These are phyloP conservation scores for Parasarocladium wereldwijsianum DNA, from an alignment of 2,329 filamentous ascomycete species.

Conservation along the genomic window DNA sequence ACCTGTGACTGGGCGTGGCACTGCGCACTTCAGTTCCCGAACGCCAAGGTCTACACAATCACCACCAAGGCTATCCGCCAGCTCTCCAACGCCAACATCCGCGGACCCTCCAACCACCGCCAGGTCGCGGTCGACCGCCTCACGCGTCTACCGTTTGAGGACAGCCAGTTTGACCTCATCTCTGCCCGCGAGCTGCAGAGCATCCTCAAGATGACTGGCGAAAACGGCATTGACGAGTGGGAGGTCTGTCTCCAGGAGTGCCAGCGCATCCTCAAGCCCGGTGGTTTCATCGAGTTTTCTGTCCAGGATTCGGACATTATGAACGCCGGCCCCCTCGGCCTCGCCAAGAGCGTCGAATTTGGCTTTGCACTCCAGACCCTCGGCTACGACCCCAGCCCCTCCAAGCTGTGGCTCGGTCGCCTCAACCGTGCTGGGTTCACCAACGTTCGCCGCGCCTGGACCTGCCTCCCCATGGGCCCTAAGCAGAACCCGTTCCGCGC, in stretches of 20 bases:
- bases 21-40: constrained; percentile 71
- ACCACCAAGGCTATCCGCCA: constrained; percentile 59
- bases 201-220: constrained; percentile 58
- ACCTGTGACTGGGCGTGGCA: constrained; percentile 95
- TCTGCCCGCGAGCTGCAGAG: constrained; percentile 78
- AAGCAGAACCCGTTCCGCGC: constrained; percentile 12
- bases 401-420: constrained; percentile 64
- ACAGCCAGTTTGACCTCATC: constrained; percentile 80
- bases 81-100: constrained; percentile 58
- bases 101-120: constrained; percentile 76
- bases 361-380: constrained; percentile 77
- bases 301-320: constrained; percentile 83
- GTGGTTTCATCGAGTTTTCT: constrained; percentile 82
- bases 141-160: constrained; percentile 70
- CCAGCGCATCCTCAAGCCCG: constrained; percentile 81
- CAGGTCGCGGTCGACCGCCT: constrained; percentile 65
- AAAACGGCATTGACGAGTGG: constrained; percentile 69
- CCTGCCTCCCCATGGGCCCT: constrained; percentile 70
- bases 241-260: constrained; percentile 75
- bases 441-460: constrained; percentile 74
- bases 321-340: constrained; percentile 63
- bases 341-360: constrained; percentile 82
- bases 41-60: constrained; percentile 77
- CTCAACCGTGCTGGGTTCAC: constrained; percentile 63
- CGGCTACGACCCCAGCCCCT: constrained; percentile 77